Percentiles rank a stretch among this genome's conserved stretches.
phyloP scores from a whole-genome alignment of 2,329 filamentous ascomycete species.

The Fonsecaea erecta region DNA sequence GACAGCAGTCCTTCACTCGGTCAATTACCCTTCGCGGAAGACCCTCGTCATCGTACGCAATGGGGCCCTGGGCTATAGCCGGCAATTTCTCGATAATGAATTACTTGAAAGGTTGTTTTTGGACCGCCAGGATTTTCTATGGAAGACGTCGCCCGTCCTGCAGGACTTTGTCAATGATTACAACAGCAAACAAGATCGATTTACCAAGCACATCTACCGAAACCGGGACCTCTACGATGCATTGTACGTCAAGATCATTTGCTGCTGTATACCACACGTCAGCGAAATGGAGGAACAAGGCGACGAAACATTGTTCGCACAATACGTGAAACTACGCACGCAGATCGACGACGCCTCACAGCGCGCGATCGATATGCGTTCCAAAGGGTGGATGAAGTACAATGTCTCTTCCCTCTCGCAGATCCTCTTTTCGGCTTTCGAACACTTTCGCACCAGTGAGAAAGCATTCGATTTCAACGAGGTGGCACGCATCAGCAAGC shows the following conservation, averaged over 20 bases:
- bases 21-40: constrained; percentile 19
- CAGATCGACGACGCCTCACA: constrained; percentile 12
- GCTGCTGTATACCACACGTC: constrained; percentile 12
- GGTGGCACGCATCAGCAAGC: constrained; percentile 6
- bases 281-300: constrained; percentile 7
- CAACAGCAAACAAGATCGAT: constrained; percentile 11
- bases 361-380: constrained; percentile 6
- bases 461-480: constrained; percentile 21
- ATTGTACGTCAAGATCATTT: constrained; percentile 2
- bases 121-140: constrained; percentile 8
- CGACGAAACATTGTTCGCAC: constrained; percentile 8
- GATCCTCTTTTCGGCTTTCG: constrained; percentile 18
- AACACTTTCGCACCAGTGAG: constrained; percentile 17
- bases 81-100: constrained; percentile 2
- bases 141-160: constrained; percentile 5
- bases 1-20: constrained; percentile 8
- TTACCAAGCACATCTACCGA: constrained; percentile 10
- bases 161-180: constrained; percentile 12
- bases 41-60: constrained; percentile 17
- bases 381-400: constrained; percentile 14
- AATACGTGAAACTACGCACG: constrained; percentile 10
- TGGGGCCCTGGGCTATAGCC: constrained; percentile 6
- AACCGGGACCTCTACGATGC: constrained; percentile 18
- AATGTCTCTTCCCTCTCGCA: constrained; percentile 13
- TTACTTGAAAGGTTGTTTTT: constrained; percentile 5